Evolutionary conservation across 495 filamentous ascomycete genomes (phyloP).

Genomic region (Aspergillus wentii): DNA sequence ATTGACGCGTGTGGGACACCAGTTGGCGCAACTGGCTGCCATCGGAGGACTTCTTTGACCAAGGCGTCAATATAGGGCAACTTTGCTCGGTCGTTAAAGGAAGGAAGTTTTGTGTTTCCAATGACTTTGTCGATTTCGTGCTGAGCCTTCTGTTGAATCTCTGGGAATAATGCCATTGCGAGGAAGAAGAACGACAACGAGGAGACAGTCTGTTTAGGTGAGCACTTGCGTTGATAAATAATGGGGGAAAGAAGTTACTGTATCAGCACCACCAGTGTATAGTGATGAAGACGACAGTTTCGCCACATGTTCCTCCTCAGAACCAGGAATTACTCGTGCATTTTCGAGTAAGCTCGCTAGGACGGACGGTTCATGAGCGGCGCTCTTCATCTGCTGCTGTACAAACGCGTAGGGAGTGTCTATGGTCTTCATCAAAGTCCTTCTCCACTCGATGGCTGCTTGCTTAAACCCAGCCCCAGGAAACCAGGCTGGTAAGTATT

Average conservation of each 20-base stretch:
- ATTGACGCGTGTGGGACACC: slow-evolving; percentile 50
- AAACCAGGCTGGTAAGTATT: slow-evolving; percentile 39
- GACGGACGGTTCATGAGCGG: slow-evolving; percentile 26
- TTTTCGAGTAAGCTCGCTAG: slow-evolving; percentile 27
- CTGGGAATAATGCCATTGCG: slow-evolving; percentile 38
- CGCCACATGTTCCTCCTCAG: slow-evolving; percentile 19
- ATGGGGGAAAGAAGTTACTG: slow-evolving; percentile 8
- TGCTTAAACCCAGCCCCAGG: slow-evolving; percentile 41
- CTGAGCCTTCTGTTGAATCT: slow-evolving; percentile 45
- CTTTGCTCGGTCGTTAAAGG: slow-evolving; percentile 21
- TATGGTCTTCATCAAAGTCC: slow-evolving; percentile 12
- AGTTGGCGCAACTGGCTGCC: slow-evolving; percentile 40
- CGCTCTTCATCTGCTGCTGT: slow-evolving; percentile 29
- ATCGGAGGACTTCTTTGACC: slow-evolving; percentile 41
- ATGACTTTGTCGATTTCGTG: slow-evolving; percentile 51
- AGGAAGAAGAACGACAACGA: slow-evolving; percentile 32
- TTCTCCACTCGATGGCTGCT: slow-evolving; percentile 27
- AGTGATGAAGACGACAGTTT: slow-evolving; percentile 43
- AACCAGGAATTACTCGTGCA: slow-evolving; percentile 1
- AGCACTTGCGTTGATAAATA: background rate
- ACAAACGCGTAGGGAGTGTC: slow-evolving; percentile 38
- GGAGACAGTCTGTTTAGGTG: slow-evolving; percentile 24
- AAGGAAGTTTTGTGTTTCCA: slow-evolving; percentile 28
- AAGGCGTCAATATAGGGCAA: slow-evolving; percentile 42
- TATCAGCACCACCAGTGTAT: slow-evolving; percentile 55